These are phyloP conservation scores for Bryopsis sp. DNA, from an alignment of 139 green algal genomes.

Conservation along the genomic window DNA sequence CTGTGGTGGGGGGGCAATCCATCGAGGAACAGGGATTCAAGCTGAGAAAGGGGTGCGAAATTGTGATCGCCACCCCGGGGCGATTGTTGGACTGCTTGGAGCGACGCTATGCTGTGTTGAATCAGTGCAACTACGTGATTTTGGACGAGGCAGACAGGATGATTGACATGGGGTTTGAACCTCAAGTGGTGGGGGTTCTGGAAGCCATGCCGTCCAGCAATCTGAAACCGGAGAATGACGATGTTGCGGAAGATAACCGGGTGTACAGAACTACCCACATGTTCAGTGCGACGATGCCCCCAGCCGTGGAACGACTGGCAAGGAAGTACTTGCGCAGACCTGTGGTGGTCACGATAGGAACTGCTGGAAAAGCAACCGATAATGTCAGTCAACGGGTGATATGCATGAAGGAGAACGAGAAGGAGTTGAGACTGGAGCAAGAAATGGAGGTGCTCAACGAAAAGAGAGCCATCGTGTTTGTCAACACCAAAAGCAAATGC, in stretches of 20 bases:
- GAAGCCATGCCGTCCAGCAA: constrained; percentile 86
- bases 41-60: constrained; percentile 73
- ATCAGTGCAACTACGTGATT: constrained; percentile 99
- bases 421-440: constrained; percentile 48
- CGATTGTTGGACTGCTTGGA: constrained; percentile 94
- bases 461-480: constrained; percentile 90
- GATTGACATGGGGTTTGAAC: constrained; percentile 99
- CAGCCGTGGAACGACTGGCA: constrained; percentile 81
- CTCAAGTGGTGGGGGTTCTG: constrained; percentile 82
- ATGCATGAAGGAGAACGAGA: constrained; percentile 77
- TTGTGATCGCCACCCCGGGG: constrained; percentile 96
- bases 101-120: constrained; percentile 87
- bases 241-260: constrained; percentile 49
- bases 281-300: constrained; percentile 96
- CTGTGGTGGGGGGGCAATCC: constrained; percentile 87
- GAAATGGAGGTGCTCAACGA: constrained; percentile 47
- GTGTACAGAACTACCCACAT: constrained; percentile 98
- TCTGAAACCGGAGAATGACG: constrained; percentile 84
- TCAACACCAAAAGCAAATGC: constrained; percentile 87
- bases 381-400: constrained; percentile 85
- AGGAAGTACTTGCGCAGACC: constrained; percentile 74
- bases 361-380: constrained; percentile 70
- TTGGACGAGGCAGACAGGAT: constrained; percentile 98
- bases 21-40: constrained; percentile 92
- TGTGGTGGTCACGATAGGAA: constrained; percentile 85